Evolutionary conservation across 768 basidiomycete genomes (phyloP), one percentile per base, ranked within the genome.

Genomic region (Goffeauzyma gilvescens): DNA sequence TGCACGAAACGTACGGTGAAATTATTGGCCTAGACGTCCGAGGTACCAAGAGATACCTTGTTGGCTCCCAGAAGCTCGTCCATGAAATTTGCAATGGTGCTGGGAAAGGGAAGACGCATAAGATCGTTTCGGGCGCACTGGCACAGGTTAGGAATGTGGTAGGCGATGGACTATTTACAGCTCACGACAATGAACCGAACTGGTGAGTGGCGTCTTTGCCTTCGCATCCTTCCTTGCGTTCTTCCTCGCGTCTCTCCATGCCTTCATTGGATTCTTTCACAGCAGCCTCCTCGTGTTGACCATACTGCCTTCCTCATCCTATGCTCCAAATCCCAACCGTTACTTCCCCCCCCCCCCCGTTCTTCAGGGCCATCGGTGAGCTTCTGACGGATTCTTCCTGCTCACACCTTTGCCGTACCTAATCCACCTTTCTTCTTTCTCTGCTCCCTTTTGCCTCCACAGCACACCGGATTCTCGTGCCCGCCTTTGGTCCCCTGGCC

Each of bases 51-150:
- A 13, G 28, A 8, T 42, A 65, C 32, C 45, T 63, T 21, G 55
- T 68, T 14, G 66, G 56, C 36, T 60, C 62, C 7, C 60, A 68
- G 30, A 63, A 59, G 13, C 59, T 71, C 4, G 55, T 61, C 14
- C 63, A 68, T 45, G 69, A 71, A 49, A 53, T 67, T 3, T 66
- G 63, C 25, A 66, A 71, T 50, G n/a, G n/a, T n/a, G n/a, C n/a
- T n/a, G n/a, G n/a, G n/a, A 69, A 72, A 23, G 62, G 55, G 20
- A 55, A 63, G 12, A 71, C 71, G 56, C 51, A 59, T 21, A 72
- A 72, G 52, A 52, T 45, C 13, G 58, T 70, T 10, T 31, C 18
- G 13, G 66, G 65, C 14, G 49, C 64, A 2, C 50, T 71, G 1
- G 25, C 44, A 17, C 42, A 67, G 35, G 62, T 68, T 5, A 57